These are phyloP conservation scores for Solanum dulcamara DNA, from an alignment of 257 asterid genomes.

Conservation along the genomic window DNA sequence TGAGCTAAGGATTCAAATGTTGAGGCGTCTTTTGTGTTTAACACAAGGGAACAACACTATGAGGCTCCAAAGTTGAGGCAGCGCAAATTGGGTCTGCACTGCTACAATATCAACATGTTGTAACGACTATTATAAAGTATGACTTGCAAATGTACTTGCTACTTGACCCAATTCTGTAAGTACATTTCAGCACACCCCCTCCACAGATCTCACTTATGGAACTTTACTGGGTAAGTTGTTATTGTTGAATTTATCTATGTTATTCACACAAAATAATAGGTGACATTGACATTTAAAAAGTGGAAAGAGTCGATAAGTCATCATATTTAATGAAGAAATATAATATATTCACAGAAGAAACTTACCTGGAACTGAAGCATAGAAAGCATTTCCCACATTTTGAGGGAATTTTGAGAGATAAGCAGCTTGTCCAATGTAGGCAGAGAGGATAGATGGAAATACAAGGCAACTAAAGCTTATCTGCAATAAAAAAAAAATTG, in stretches of 20 bases:
- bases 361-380: conserved; percentile 43
- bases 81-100: too few species aligned
- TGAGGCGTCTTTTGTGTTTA: neutral
- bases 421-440: conserved; percentile 66
- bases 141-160: too few species aligned
- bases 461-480: conserved; percentile 48
- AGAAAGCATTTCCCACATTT: conserved; percentile 28
- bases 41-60: neutral
- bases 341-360: neutral
- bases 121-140: too few species aligned
- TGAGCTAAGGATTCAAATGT: neutral
- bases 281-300: neutral
- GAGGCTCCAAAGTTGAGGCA: too few species aligned
- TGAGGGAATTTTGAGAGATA: conserved; percentile 38
- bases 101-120: too few species aligned
- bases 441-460: conserved; percentile 38
- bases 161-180: neutral
- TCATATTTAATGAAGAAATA: too few species aligned
- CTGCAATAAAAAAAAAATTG: conserved; percentile 3
- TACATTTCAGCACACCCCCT: too few species aligned
- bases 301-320: too few species aligned
- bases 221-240: neutral
- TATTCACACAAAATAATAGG: neutral
- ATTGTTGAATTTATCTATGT: too few species aligned
- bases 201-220: neutral